Evolutionary conservation across 2,329 filamentous ascomycete genomes (phyloP).

Genomic region (Amauroascus verrucosus): DNA sequence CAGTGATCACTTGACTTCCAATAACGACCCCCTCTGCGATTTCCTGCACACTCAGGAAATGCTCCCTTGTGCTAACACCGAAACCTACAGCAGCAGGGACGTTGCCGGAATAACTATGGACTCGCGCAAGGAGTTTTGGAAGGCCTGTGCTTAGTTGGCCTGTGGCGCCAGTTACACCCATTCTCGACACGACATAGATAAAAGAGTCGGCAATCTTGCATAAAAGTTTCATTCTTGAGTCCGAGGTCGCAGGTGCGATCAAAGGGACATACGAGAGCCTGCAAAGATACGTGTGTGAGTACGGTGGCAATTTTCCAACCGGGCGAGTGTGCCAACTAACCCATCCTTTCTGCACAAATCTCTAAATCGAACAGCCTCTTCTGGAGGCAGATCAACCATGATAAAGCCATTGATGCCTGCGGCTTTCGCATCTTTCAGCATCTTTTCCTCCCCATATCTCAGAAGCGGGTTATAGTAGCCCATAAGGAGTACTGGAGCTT

Average conservation of each 20-base stretch:
- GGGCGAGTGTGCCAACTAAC: slow-evolving; percentile 37
- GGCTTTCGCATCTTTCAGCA: slow-evolving; percentile 72
- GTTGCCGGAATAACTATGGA: slow-evolving; percentile 86
- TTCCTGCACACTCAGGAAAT: slow-evolving; percentile 74
- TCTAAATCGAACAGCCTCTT: slow-evolving; percentile 89
- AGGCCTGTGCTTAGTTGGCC: slow-evolving; percentile 73
- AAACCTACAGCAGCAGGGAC: slow-evolving; percentile 89
- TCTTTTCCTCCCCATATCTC: slow-evolving; percentile 83
- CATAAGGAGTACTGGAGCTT: slow-evolving; percentile 82
- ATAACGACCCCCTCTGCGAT: slow-evolving; percentile 93
- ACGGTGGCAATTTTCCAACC: neutral
- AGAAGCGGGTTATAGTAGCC: slow-evolving; percentile 97
- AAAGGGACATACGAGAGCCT: slow-evolving; percentile 92
- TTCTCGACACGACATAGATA: slow-evolving; percentile 95
- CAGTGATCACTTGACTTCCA: slow-evolving; percentile 86
- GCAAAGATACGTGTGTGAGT: neutral
- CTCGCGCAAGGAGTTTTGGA: slow-evolving; percentile 68
- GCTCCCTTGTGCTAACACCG: slow-evolving; percentile 87
- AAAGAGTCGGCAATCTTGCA: slow-evolving; percentile 97
- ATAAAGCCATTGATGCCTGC: slow-evolving; percentile 94
- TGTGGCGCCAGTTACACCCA: slow-evolving; percentile 89
- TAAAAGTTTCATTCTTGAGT: slow-evolving; percentile 85
- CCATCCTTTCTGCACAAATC: slow-evolving; percentile 68
- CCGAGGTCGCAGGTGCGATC: slow-evolving; percentile 87
- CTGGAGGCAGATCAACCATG: slow-evolving; percentile 86